A percentile compares a stretch with the other conserved stretches of the same genome.
Conservation (phyloP, 179 eudicot genomes). For the Heliamphora pulchella region DNA sequence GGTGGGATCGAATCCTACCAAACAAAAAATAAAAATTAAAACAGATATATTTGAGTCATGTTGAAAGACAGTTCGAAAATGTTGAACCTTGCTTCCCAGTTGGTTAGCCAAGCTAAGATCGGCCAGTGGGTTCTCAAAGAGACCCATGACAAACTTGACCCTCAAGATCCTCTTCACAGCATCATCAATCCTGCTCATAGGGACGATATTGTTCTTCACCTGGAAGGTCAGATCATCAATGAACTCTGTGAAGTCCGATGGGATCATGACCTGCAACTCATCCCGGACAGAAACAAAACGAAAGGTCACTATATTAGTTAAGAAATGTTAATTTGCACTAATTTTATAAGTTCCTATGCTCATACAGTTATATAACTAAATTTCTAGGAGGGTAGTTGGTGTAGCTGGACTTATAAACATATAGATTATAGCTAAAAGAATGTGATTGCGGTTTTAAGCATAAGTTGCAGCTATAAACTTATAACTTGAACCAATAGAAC, state of each 20-base stretch:
- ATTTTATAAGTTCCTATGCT: not conserved
- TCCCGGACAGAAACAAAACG: not conserved
- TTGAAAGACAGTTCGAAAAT: not conserved
- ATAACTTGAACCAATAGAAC: no score
- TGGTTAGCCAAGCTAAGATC: slow-evolving; percentile 22
- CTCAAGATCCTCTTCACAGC: slow-evolving; percentile 67
- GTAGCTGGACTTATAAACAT: no score
- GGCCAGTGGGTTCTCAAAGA: slow-evolving; percentile 36
- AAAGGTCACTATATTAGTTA: not conserved
- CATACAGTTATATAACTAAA: not conserved
- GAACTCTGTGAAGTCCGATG: slow-evolving; percentile 46
- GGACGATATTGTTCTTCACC: slow-evolving; percentile 46
- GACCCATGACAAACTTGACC: slow-evolving; percentile 46
- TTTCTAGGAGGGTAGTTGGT: no score
- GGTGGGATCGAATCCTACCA: not conserved
- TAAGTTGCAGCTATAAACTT: no score
- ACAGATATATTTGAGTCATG: not conserved
- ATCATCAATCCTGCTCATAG: slow-evolving; percentile 75
- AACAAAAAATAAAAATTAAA: no score
- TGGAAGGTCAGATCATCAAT: slow-evolving; percentile 34
- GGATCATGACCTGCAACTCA: slow-evolving; percentile 53
- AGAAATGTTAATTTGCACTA: not conserved
- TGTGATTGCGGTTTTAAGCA: no score
- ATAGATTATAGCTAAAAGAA: no score
- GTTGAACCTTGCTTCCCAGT: slow-evolving; percentile 31